A percentile compares a stretch with the other conserved stretches of the same genome.
These are phyloP conservation scores for Fusarium sp. DNA, from an alignment of 2,329 filamentous ascomycete genomes.

Conservation along the genomic window DNA sequence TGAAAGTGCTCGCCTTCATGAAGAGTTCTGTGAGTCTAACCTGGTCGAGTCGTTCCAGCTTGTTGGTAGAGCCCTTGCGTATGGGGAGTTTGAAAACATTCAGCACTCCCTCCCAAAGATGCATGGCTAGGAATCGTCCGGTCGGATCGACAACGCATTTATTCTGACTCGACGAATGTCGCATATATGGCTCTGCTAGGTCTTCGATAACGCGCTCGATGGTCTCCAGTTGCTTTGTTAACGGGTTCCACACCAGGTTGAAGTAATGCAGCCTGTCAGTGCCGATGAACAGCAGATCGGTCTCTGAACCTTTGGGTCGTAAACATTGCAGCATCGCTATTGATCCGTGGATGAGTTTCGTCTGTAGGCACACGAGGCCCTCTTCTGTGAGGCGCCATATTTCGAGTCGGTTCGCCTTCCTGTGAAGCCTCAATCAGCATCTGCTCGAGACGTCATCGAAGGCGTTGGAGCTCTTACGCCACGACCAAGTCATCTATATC, in stretches of 20 bases:
- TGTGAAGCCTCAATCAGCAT: slow-evolving; percentile 50
- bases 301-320: slow-evolving; percentile 74
- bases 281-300: slow-evolving; percentile 89
- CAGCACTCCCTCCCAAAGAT: slow-evolving; percentile 68
- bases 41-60: slow-evolving; percentile 60
- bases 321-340: slow-evolving; percentile 86
- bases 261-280: slow-evolving; percentile 93
- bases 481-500: slow-evolving; percentile 85
- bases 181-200: slow-evolving; percentile 65
- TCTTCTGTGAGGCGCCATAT: slow-evolving; percentile 76
- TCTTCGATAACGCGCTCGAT: slow-evolving; percentile 62
- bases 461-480: slow-evolving; percentile 68
- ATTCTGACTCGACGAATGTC: slow-evolving; percentile 84
- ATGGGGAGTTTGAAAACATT: slow-evolving; percentile 61
- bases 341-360: slow-evolving; percentile 81
- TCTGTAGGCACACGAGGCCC: slow-evolving; percentile 69
- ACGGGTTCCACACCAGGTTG: slow-evolving; percentile 81
- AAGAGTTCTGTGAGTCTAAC: slow-evolving; percentile 66
- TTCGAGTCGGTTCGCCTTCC: slow-evolving; percentile 86
- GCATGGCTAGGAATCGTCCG: slow-evolving; percentile 65
- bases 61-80: slow-evolving; percentile 54
- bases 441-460: slow-evolving; percentile 19
- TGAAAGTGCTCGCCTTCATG: slow-evolving; percentile 65
- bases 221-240: slow-evolving; percentile 59
- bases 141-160: slow-evolving; percentile 85